Base-by-base conservation (phyloP, 2,329 filamentous ascomycete genomes). In the Fusarium globosum region DNA sequence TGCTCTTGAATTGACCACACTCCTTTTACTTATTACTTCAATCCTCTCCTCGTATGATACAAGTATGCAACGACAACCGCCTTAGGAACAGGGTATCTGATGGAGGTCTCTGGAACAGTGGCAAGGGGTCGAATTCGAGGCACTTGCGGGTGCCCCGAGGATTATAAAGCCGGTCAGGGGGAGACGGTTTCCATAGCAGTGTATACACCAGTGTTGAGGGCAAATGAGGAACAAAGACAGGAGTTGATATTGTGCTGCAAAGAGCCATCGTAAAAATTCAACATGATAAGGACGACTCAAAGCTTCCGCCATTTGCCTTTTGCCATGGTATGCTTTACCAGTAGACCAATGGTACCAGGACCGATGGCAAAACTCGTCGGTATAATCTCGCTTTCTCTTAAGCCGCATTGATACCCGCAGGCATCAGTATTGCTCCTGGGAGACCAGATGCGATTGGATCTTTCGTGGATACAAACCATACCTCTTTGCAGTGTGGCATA, bases 391-490 rank as follows among this genome's bases (percentile, higher is more conserved):
- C 72, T 65, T 61, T 77, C 76, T 21, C 45, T 59, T 33, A 74
- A 4, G 76, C 74, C 21, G 51, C 68, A 4, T 53, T 61, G 4
- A 66, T 65, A 7, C 68, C 41, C n/a, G 45, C 33, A 2, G 72
- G 74, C 61, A 77, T 71, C 21, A 75, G 15, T 6, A 56, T 11
- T 11, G 63, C n/a, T 20, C 74, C 72, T 12, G 49, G n/a, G 20
- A 65, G 26, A 45, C 70, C 68, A 21, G 57, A 66, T 7, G 38
- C 41, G 33, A 73, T 41, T 15, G 68, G 69, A 21, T 12, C 61
- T 61, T 7, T 75, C 76, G 38, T 72, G 74, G 4, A 76, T 23
- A 7, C 78, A n/a, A 43, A 75, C 75, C 10, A 75, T 64, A 21
- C 46, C 69, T n/a, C 71, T 35, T 76, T 75, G 77, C 7, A 23